Percentiles rank a stretch among this genome's conserved stretches.
phyloP scores from a whole-genome alignment of 2,329 filamentous ascomycete genomes.

The Monosporascus sp. region DNA sequence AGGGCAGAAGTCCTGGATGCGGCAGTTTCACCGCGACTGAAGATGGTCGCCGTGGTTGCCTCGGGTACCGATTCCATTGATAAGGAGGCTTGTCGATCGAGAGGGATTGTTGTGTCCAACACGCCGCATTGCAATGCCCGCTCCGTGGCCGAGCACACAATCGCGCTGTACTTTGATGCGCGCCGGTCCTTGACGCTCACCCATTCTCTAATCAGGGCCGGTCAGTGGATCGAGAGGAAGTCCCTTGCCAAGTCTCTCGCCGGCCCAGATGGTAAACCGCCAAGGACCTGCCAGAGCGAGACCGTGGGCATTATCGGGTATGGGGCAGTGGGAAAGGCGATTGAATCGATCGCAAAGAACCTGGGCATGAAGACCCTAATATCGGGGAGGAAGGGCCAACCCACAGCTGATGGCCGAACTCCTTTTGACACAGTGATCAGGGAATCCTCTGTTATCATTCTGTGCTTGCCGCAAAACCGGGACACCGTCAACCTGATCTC shows the following conservation, averaged over 20 bases:
- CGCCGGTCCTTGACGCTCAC: conserved; percentile 30
- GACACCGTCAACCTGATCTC: conserved; percentile 23
- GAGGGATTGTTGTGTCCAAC: conserved; percentile 30
- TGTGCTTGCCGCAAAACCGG: conserved; percentile 22
- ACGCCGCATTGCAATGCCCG: conserved; percentile 30
- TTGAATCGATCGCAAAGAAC: conserved; percentile 13
- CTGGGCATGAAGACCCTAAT: conserved; percentile 24
- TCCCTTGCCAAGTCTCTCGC: conserved; percentile 17
- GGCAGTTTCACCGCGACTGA: conserved; percentile 23
- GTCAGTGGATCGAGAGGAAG: conserved; percentile 21
- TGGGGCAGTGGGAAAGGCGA: conserved; percentile 20
- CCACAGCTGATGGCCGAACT: conserved; percentile 14
- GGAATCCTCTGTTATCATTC: conserved; percentile 19
- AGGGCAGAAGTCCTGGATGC: conserved; percentile 18
- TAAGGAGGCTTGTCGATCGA: conserved; percentile 24
- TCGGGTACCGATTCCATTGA: conserved; percentile 33
- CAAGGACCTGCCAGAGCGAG: conserved; percentile 19
- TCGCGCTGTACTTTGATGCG: conserved; percentile 37
- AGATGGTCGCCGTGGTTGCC: conserved; percentile 29
- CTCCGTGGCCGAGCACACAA: conserved; percentile 39
- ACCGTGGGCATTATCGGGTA: conserved; percentile 25
- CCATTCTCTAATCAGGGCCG: conserved; percentile 20
- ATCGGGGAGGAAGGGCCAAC: conserved; percentile 20
- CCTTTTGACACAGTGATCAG: conserved; percentile 21
- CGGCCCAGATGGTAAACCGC: conserved; percentile 19